phyloP scores from a whole-genome alignment of 768 basidiomycete genomes.

The Daedaleopsis nitida region DNA sequence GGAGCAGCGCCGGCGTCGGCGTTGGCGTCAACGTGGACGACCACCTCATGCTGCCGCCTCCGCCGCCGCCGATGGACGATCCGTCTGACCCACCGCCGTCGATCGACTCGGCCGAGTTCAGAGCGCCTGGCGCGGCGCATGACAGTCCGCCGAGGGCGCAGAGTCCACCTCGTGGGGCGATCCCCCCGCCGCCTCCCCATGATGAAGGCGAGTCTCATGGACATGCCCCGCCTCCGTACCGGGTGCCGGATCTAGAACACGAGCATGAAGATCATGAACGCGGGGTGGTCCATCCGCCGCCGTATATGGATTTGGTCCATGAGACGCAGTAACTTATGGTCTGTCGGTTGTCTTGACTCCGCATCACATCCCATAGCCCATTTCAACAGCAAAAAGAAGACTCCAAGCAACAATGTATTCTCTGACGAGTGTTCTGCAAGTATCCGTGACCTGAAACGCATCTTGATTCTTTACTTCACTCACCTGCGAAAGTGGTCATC shows the following conservation, averaged over 20 bases:
- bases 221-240: slow-evolving; percentile 80
- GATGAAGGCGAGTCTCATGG: slow-evolving; percentile 37
- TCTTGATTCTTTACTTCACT: not conserved
- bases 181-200: slow-evolving; percentile 1
- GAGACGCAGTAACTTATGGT: not conserved
- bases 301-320: slow-evolving; percentile 37
- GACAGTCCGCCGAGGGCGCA: slow-evolving; percentile 24
- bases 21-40: slow-evolving; percentile 15
- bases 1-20: not conserved
- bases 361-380: not conserved
- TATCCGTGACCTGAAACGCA: not conserved
- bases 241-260: slow-evolving; percentile 48
- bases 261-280: slow-evolving; percentile 27
- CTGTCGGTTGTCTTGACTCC: not conserved
- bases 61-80: slow-evolving; percentile 83
- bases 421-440: not conserved
- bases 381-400: not conserved
- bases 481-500: not conserved
- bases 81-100: slow-evolving; percentile 88
- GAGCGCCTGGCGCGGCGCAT: slow-evolving; percentile 31
- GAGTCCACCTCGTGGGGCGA: slow-evolving; percentile 14
- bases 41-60: slow-evolving; percentile 52
- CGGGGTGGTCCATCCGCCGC: slow-evolving; percentile 36
- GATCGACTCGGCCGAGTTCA: slow-evolving; percentile 77
- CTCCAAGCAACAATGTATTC: not conserved